Percentiles rank a stretch among this genome's conserved stretches.
Conservation (phyloP, 2,329 filamentous ascomycete species). For the Curvularia hawaiiensis region DNA sequence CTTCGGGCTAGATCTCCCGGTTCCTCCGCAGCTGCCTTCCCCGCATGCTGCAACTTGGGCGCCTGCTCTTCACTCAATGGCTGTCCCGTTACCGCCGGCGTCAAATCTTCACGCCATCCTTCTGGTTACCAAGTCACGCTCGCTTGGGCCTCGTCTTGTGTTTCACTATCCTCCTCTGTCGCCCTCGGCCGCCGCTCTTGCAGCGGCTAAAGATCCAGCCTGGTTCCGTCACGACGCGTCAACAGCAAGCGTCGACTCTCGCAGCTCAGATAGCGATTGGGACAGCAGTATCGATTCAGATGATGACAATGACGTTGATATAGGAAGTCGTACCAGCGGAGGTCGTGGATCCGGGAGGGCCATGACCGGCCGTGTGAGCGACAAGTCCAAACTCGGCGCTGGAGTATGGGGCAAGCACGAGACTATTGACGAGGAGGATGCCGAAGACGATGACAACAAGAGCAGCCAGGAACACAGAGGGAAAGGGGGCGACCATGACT, state of each 20-base stretch:
- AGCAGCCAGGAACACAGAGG: constrained; percentile 14
- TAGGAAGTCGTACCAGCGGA: constrained; percentile 42
- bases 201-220: constrained; percentile 38
- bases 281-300: constrained; percentile 44
- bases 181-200: constrained; percentile 42
- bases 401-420: constrained; percentile 43
- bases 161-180: constrained; percentile 51
- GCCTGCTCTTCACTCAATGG: constrained; percentile 25
- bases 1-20: constrained; percentile 28
- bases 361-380: constrained; percentile 34
- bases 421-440: constrained; percentile 45
- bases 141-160: constrained; percentile 47
- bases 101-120: constrained; percentile 49
- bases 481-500: constrained; percentile 43
- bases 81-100: constrained; percentile 40
- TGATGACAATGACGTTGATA: constrained; percentile 42
- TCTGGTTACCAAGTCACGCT: constrained; percentile 48
- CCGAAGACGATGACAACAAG: constrained; percentile 25
- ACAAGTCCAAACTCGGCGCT: constrained; percentile 32
- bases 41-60: constrained; percentile 8
- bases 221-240: constrained; percentile 48
- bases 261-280: constrained; percentile 45
- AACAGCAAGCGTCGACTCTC: constrained; percentile 42
- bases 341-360: constrained; percentile 40
- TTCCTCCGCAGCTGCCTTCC: constrained; percentile 13